phyloP scores from a whole-genome alignment of 768 basidiomycete species.

The Kwoniella europaea region DNA sequence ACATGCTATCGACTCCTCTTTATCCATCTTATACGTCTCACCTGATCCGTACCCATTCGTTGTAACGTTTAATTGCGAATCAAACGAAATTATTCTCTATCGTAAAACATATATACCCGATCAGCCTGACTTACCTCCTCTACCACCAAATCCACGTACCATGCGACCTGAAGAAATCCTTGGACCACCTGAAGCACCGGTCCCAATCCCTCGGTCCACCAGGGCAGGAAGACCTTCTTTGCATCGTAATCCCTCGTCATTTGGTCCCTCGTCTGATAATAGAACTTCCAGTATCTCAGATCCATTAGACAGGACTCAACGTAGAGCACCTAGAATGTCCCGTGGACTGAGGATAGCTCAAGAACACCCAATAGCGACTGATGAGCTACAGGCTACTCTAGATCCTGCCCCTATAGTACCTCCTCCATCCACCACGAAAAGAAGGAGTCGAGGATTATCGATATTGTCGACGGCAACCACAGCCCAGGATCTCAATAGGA shows the following conservation, averaged over 20 bases:
- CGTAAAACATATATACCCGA: conserved; percentile 28
- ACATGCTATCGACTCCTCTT: conserved; percentile 9
- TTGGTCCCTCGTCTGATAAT: conserved; percentile 30
- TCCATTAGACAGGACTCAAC: conserved; percentile 39
- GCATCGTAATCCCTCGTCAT: conserved; percentile 39
- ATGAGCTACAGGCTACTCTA: conserved; percentile 44
- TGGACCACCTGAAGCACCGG: conserved; percentile 17
- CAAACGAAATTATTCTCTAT: conserved; percentile 46
- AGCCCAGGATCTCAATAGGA: conserved; percentile 1
- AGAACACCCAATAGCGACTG: conserved; percentile 18
- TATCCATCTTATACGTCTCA: conserved; percentile 23
- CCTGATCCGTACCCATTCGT: conserved; percentile 36
- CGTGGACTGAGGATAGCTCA: conserved; percentile 12
- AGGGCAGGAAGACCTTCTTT: conserved; percentile 30
- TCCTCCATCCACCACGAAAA: conserved; percentile 14
- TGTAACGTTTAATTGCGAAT: conserved; percentile 30
- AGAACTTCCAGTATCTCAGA: conserved; percentile 36
- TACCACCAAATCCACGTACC: conserved; percentile 19
- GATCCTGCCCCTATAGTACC: conserved; percentile 30
- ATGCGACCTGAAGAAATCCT: conserved; percentile 42
- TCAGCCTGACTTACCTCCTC: conserved; percentile 6
- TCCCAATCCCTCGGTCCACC: not conserved
- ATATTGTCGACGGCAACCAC: conserved; percentile 7
- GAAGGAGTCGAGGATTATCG: conserved; percentile 19
- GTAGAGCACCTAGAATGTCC: conserved; percentile 42